Evolutionary conservation across 1,139 yeast species (phyloP).

Genomic region (Candida sp.): DNA sequence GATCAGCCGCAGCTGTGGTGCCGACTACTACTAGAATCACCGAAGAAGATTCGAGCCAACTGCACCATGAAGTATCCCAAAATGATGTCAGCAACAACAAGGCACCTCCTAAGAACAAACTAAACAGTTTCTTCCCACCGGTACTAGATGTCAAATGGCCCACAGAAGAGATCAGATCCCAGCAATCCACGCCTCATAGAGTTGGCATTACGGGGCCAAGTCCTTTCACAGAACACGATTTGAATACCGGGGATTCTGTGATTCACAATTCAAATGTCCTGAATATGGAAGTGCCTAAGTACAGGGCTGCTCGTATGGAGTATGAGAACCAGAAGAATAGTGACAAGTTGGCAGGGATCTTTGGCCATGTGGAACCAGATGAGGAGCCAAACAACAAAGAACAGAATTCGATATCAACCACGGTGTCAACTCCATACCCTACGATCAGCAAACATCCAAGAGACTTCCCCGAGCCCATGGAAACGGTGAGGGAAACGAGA

Average conservation of each 20-base stretch:
- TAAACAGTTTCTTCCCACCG: background rate
- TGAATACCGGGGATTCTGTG: slow-evolving; percentile 30
- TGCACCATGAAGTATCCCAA: background rate
- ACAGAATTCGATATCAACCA: slow-evolving; percentile 36
- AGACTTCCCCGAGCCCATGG: slow-evolving; percentile 17
- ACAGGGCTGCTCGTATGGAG: slow-evolving; percentile 38
- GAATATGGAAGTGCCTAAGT: slow-evolving; percentile 35
- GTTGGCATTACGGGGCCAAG: slow-evolving; percentile 4
- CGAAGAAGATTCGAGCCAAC: background rate
- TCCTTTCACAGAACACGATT: slow-evolving; percentile 1
- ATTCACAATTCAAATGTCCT: slow-evolving; percentile 34
- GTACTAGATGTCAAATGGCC: slow-evolving; percentile 40
- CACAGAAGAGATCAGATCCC: slow-evolving; percentile 1
- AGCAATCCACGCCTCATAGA: slow-evolving; percentile 4
- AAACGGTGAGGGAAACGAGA: slow-evolving; percentile 23
- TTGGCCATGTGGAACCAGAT: slow-evolving; percentile 21
- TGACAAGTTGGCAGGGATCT: slow-evolving; percentile 34
- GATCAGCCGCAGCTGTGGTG: slow-evolving; percentile 6
- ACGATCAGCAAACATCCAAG: slow-evolving; percentile 4
- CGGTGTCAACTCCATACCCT: slow-evolving; percentile 36
- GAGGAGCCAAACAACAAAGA: slow-evolving; percentile 9
- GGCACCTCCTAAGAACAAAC: background rate
- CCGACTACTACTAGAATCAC: background rate
- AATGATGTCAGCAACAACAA: background rate
- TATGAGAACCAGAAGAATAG: slow-evolving; percentile 30